Evolutionary conservation across 2,329 filamentous ascomycete species (phyloP).

Genomic region (Colletotrichum tropicale): DNA sequence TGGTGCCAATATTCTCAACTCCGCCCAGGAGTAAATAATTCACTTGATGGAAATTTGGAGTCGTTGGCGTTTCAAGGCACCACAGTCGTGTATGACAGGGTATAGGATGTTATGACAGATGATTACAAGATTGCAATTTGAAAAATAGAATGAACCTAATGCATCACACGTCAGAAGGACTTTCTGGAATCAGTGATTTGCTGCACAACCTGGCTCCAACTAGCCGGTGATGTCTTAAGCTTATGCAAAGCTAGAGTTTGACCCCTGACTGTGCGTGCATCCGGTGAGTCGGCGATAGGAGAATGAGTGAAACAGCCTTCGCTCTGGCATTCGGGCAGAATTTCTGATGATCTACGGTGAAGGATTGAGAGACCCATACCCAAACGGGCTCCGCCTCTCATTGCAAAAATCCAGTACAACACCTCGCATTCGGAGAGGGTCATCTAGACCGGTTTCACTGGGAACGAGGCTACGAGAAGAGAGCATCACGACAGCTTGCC

Average conservation of each 20-base stretch:
- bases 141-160: not conserved
- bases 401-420: not conserved
- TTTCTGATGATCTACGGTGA: not conserved
- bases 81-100: not conserved
- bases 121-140: not conserved
- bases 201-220: not conserved
- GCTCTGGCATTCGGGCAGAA: not conserved
- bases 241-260: not conserved
- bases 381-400: not conserved
- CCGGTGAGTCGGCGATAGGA: not conserved
- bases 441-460: not conserved
- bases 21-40: not conserved
- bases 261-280: not conserved
- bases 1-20: not conserved
- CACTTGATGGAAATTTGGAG: not conserved
- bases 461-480: not conserved
- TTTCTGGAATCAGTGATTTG: not conserved
- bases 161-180: not conserved
- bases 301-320: not conserved
- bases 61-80: constrained; percentile 9
- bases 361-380: not conserved
- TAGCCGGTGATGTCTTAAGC: not conserved
- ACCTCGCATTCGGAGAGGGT: not conserved
- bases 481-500: not conserved
- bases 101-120: not conserved